Evolutionary conservation across 2,329 filamentous ascomycete genomes (phyloP).

Genomic region (Neonectria punicea): DNA sequence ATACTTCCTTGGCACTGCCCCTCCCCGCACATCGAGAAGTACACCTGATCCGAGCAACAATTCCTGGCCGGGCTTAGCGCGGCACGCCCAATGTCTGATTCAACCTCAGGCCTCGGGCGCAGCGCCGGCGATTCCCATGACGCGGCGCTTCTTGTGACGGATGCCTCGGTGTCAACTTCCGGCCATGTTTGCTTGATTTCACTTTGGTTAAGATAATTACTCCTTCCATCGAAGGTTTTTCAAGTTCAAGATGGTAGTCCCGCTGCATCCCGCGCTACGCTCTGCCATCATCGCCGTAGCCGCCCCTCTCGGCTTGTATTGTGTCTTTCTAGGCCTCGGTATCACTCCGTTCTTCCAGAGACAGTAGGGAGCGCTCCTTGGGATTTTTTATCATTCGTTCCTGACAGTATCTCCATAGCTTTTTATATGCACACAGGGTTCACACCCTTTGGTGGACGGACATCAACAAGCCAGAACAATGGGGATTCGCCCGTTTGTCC

Average conservation of each 20-base stretch:
- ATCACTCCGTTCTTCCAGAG: slow-evolving; percentile 79
- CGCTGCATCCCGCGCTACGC: slow-evolving; percentile 38
- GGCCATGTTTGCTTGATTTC: slow-evolving; percentile 2
- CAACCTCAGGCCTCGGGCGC: slow-evolving; percentile 37
- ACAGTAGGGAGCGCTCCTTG: slow-evolving; percentile 65
- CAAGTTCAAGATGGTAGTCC: slow-evolving; percentile 28
- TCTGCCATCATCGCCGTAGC: slow-evolving; percentile 63
- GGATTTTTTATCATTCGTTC: slow-evolving; percentile 39
- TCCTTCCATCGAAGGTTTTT: background rate
- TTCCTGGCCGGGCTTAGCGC: slow-evolving; percentile 35
- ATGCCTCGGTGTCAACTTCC: slow-evolving; percentile 8
- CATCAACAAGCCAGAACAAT: slow-evolving; percentile 79
- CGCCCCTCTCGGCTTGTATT: slow-evolving; percentile 72
- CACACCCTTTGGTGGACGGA: slow-evolving; percentile 78
- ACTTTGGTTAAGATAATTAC: slow-evolving; percentile 2
- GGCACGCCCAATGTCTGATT: slow-evolving; percentile 35
- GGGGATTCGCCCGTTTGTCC: slow-evolving; percentile 81
- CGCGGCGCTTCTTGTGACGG: slow-evolving; percentile 8
- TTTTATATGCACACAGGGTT: slow-evolving; percentile 85
- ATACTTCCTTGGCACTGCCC: slow-evolving; percentile 27
- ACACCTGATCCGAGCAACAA: slow-evolving; percentile 28
- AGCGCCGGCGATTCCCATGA: slow-evolving; percentile 11
- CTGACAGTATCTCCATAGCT: slow-evolving; percentile 59
- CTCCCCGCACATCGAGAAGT: slow-evolving; percentile 28
- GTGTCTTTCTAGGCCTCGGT: slow-evolving; percentile 71